Conservation (phyloP, 2,329 filamentous ascomycete genomes). For the Neofusicoccum sp. region DNA sequence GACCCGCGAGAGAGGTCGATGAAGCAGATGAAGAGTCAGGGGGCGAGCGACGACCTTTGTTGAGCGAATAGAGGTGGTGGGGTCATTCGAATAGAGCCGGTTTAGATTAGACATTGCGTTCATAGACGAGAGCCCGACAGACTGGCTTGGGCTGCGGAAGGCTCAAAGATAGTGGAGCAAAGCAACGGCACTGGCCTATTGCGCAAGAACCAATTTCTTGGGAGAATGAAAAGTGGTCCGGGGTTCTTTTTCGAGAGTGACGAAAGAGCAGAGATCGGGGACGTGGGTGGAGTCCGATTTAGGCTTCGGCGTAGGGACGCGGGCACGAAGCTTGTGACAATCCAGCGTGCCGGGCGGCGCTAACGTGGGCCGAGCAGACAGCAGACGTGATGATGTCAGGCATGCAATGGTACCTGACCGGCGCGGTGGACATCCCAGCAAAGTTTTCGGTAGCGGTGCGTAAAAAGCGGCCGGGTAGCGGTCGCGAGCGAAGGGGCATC, state of each 20-base stretch:
- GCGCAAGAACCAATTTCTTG: too few relatives aligned
- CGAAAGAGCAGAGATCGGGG: too few relatives aligned
- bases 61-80: neutral
- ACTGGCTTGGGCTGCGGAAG: too few relatives aligned
- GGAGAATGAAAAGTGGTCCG: too few relatives aligned
- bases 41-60: neutral
- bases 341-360: neutral
- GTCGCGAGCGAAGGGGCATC: neutral
- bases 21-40: slow-evolving; percentile 28
- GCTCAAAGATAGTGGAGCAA: too few relatives aligned
- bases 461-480: neutral
- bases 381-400: neutral
- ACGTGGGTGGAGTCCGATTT: too few relatives aligned
- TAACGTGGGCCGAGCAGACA: neutral
- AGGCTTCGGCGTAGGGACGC: neutral
- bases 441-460: neutral
- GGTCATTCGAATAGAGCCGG: neutral
- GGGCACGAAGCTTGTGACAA: neutral
- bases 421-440: neutral
- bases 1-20: slow-evolving; percentile 26
- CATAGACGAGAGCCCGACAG: too few relatives aligned
- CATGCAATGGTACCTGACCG: neutral
- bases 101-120: too few relatives aligned
- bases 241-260: too few relatives aligned
- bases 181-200: too few relatives aligned